Evolutionary conservation across 177 flowering plant genomes (phyloP).

Genomic region (Vitis hybrid): DNA sequence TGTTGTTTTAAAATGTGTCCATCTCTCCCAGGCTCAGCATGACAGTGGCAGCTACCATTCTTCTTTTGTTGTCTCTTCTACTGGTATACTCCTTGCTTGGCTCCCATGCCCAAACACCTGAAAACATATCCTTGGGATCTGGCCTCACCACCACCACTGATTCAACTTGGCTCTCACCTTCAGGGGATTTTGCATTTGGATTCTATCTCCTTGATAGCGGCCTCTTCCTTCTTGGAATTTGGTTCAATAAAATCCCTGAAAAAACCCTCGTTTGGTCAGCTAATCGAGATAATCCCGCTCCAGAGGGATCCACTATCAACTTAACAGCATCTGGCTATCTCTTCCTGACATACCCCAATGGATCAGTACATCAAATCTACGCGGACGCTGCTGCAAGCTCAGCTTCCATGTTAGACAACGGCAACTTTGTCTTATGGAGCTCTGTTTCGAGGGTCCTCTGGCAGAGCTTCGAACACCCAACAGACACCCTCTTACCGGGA

Average conservation of each 20-base stretch:
- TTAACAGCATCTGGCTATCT: constrained; percentile 18
- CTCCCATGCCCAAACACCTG: constrained; percentile 8
- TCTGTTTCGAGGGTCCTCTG: constrained; percentile 1
- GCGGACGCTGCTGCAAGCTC: background rate
- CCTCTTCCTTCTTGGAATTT: constrained; percentile 10
- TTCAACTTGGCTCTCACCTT: constrained; percentile 13
- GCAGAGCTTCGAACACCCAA: constrained; percentile 31
- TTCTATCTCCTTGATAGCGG: constrained; percentile 14
- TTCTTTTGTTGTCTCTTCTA: constrained; percentile 2
- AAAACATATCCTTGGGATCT: constrained; percentile 7
- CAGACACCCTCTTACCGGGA: constrained; percentile 28
- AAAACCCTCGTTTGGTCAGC: constrained; percentile 30
- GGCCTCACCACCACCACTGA: constrained; percentile 8
- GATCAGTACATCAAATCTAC: background rate
- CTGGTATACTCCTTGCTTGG: constrained; percentile 4
- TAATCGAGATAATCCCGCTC: constrained; percentile 18
- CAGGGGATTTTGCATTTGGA: constrained; percentile 31
- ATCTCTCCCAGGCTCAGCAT: background rate
- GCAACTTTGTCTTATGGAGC: constrained; percentile 20
- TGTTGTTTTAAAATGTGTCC: too few species aligned
- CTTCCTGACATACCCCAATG: constrained; percentile 11
- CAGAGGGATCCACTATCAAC: constrained; percentile 10
- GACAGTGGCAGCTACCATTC: constrained; percentile 4
- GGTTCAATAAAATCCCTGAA: constrained; percentile 11
- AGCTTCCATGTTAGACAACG: constrained; percentile 19